phyloP scores from a whole-genome alignment of 1,139 yeast genomes.

The Yamadazyma mexicana region DNA sequence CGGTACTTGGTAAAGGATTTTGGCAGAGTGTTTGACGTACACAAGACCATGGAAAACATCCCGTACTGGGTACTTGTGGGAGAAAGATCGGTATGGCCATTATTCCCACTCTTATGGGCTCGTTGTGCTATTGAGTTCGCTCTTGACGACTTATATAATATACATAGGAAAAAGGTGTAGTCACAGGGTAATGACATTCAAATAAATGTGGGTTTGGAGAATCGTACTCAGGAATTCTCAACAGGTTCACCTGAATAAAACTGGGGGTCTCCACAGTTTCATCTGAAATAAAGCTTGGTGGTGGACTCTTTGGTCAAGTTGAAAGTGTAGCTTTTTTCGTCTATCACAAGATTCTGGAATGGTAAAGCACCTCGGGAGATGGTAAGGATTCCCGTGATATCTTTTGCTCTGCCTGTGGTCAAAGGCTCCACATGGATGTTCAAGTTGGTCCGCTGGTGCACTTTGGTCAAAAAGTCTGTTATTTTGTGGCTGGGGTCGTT shows the following conservation, averaged over 20 bases:
- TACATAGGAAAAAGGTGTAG: conserved; percentile 36
- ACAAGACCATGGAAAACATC: conserved; percentile 66
- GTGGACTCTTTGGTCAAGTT: conserved; percentile 56
- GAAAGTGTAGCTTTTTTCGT: conserved; percentile 67
- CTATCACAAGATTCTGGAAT: conserved; percentile 14
- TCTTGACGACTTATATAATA: conserved; percentile 70
- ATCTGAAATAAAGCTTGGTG: conserved; percentile 46
- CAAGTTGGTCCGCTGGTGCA: conserved; percentile 51
- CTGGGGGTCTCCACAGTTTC: conserved; percentile 1
- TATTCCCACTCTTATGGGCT: conserved; percentile 80
- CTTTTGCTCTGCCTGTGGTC: conserved; percentile 80
- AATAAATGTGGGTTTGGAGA: neutral
- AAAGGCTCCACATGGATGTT: conserved; percentile 62
- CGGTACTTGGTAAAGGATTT: conserved; percentile 67
- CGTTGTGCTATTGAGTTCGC: conserved; percentile 90
- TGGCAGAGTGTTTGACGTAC: conserved; percentile 73
- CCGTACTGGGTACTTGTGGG: conserved; percentile 92
- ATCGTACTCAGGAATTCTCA: no score
- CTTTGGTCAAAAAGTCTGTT: conserved; percentile 46
- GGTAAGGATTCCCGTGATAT: conserved; percentile 71
- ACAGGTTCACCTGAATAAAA: no score
- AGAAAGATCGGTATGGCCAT: conserved; percentile 92
- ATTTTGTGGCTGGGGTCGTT: conserved; percentile 37
- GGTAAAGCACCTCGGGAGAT: conserved; percentile 55
- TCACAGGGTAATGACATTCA: neutral